Base-by-base conservation (phyloP, 2,329 filamentous ascomycete species). In the Arthroderma sp. region DNA sequence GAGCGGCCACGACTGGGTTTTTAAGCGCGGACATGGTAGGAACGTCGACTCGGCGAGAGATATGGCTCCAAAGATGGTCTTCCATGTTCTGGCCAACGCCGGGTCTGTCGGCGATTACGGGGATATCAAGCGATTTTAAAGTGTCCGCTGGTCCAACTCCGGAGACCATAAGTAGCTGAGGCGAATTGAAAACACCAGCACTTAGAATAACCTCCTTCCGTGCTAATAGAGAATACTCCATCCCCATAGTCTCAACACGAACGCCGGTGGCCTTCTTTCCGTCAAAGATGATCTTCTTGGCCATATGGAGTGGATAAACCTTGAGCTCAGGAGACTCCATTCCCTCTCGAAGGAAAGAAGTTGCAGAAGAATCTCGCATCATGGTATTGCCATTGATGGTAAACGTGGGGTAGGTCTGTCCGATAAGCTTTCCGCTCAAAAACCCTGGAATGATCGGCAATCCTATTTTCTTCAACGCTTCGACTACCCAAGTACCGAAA, bases 91-190 rank as follows among this genome's bases (percentile, higher is more conserved):
- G 57, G 5, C 61, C 61, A 2, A 64, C 61, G 2, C 61, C 61
- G 1, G 54, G 52, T 28, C 55, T 50, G 29, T 56, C 47, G 3
- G 47, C 48, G 8, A 62, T 40, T 1, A 54, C 43, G 4, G 52
- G 38, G 39, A 61, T 60, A 1, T 41, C 47, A 15, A 54, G 48
- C 10, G 53, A 44, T 29, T 47, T 22, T 3, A 60, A 49, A 4
- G 40, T 45, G 28, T 46, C 43, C 0, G 39, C 40, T 2, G 70
- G 70, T 0, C 72, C 72, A 46, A 68, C 56, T 1, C 72, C 72
- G 39, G 68, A 71, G 3, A 73, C 62, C 61, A 72, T 71, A 3
- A 75, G 60, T 4, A 75, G 55, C 49, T 77, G 72, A 0, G 74
- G 73, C 0, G 70, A 68, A 52, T 74, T 72, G 53, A 71, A 74